Percentiles rank a stretch among this genome's conserved stretches.
Conservation (phyloP, 768 basidiomycete species). For the Collybia mongolica region DNA sequence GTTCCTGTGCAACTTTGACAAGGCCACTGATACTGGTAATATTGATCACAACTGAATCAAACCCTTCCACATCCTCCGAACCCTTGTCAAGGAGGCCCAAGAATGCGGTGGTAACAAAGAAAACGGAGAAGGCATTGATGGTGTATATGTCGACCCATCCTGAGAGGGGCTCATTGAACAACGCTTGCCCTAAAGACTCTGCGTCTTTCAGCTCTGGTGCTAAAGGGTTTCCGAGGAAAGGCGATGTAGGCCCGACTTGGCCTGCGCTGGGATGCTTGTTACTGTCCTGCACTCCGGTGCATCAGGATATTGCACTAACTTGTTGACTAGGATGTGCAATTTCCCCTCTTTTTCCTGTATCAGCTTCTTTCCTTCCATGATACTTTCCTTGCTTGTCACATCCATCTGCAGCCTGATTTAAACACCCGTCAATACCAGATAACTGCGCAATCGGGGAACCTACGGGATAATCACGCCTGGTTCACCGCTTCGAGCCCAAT, state of each 20-base stretch:
- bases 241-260: conserved; percentile 62
- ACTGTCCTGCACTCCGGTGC: not conserved
- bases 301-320: conserved; percentile 42
- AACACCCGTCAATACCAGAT: not conserved
- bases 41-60: conserved; percentile 70
- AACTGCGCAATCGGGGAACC: conserved; percentile 8
- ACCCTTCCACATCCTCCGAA: conserved; percentile 53
- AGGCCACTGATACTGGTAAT: conserved; percentile 77
- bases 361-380: conserved; percentile 48
- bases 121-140: conserved; percentile 75
- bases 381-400: conserved; percentile 68
- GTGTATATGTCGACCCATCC: conserved; percentile 61
- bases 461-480: conserved; percentile 60
- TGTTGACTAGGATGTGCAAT: conserved; percentile 80
- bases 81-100: conserved; percentile 74
- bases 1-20: conserved; percentile 69
- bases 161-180: conserved; percentile 69
- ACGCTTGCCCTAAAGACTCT: conserved; percentile 62
- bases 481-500: conserved; percentile 43
- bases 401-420: conserved; percentile 58
- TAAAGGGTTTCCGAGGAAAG: conserved; percentile 54
- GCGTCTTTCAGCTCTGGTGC: conserved; percentile 62
- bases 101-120: conserved; percentile 76
- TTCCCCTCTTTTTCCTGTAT: conserved; percentile 64
- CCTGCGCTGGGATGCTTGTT: conserved; percentile 56